phyloP scores from a whole-genome alignment of 768 basidiomycete species.

The Cubamyces sp. region DNA sequence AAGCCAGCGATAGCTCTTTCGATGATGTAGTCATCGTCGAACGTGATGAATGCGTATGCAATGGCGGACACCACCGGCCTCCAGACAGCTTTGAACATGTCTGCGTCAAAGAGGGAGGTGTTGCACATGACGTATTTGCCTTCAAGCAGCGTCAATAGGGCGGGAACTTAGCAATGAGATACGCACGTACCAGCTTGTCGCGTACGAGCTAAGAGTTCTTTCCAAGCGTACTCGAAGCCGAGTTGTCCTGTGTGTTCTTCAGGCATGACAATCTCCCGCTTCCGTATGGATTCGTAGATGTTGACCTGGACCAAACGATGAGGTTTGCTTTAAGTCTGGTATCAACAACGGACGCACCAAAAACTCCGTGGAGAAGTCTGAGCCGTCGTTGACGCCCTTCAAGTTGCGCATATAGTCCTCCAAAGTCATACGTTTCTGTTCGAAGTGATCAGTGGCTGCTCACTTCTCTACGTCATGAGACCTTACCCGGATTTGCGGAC shows the following conservation, averaged over 20 bases:
- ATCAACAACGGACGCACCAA: slow-evolving; percentile 52
- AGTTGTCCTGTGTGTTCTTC: slow-evolving; percentile 96
- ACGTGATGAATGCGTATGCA: slow-evolving; percentile 93
- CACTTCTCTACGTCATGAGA: background rate
- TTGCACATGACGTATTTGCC: slow-evolving; percentile 79
- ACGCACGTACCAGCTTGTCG: slow-evolving; percentile 68
- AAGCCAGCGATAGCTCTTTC: slow-evolving; percentile 96
- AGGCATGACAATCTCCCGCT: slow-evolving; percentile 94
- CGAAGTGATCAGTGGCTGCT: background rate
- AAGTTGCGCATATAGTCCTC: slow-evolving; percentile 94
- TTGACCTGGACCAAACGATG: slow-evolving; percentile 55
- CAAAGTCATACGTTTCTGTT: slow-evolving; percentile 92
- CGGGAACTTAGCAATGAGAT: background rate
- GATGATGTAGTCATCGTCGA: slow-evolving; percentile 96
- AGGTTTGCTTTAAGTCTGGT: background rate
- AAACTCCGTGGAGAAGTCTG: slow-evolving; percentile 84
- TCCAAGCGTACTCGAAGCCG: slow-evolving; percentile 99
- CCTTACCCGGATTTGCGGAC: slow-evolving; percentile 86
- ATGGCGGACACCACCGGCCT: slow-evolving; percentile 92
- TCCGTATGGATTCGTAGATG: slow-evolving; percentile 94
- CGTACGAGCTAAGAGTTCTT: slow-evolving; percentile 85
- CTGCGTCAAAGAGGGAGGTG: slow-evolving; percentile 78
- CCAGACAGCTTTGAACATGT: slow-evolving; percentile 96
- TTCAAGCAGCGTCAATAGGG: slow-evolving; percentile 28
- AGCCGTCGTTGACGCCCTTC: slow-evolving; percentile 86